Percentiles rank a stretch among this genome's conserved stretches.
phyloP scores from a whole-genome alignment of 768 basidiomycete genomes.

The Jaapia argillacea region DNA sequence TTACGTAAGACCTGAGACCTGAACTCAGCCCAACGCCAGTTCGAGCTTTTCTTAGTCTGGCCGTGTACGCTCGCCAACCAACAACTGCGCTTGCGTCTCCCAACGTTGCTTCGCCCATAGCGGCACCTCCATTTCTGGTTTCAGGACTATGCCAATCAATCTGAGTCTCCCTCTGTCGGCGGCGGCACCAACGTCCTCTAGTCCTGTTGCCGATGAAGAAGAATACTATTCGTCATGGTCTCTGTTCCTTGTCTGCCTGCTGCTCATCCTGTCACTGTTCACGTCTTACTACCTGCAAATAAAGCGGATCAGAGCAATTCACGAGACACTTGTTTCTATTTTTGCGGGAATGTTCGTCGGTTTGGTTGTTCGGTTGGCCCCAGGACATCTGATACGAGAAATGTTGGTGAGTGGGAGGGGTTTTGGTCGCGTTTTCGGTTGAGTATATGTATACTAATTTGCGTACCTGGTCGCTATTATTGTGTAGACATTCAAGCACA shows the following conservation, averaged over 20 bases:
- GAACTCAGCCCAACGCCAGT: too few relatives aligned
- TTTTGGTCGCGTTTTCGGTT: too few relatives aligned
- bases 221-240: slow-evolving; percentile 92
- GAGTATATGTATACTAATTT: too few relatives aligned
- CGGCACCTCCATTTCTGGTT: too few relatives aligned
- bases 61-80: too few relatives aligned
- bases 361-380: slow-evolving; percentile 78
- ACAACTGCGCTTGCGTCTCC: too few relatives aligned
- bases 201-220: slow-evolving; percentile 51
- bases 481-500: slow-evolving; percentile 86
- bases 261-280: slow-evolving; percentile 90
- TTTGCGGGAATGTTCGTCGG: slow-evolving; percentile 96
- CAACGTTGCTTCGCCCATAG: too few relatives aligned
- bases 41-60: too few relatives aligned
- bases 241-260: slow-evolving; percentile 84
- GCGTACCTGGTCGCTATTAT: not conserved
- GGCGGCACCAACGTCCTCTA: not conserved
- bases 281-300: slow-evolving; percentile 98
- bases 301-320: slow-evolving; percentile 88
- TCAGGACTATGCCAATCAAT: too few relatives aligned
- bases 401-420: slow-evolving; percentile 82
- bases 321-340: slow-evolving; percentile 94
- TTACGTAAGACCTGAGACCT: too few relatives aligned
- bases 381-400: slow-evolving; percentile 89
- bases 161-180: not conserved